A percentile compares a stretch with the other conserved stretches of the same genome.
phyloP scores from a whole-genome alignment of 140 eudicot species.

The Senecio squalidus region DNA sequence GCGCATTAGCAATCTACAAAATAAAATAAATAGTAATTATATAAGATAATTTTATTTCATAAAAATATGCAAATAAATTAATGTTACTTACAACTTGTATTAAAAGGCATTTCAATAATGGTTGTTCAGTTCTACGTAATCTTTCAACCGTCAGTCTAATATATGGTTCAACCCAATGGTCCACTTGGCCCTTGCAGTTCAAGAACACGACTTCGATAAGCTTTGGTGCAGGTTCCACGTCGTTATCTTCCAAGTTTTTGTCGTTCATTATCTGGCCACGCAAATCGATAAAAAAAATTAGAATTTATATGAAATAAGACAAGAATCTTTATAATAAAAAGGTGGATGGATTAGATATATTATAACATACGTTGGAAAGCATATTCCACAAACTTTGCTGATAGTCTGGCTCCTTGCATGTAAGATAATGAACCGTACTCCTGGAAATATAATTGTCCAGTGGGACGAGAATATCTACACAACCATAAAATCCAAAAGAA shows the following conservation, averaged over 20 bases:
- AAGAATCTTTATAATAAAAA: neutral
- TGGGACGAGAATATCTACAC: slow-evolving; percentile 76
- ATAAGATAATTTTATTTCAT: neutral
- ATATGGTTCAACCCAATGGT: slow-evolving; percentile 95
- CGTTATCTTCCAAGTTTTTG: slow-evolving; percentile 74
- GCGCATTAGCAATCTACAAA: slow-evolving; percentile 74
- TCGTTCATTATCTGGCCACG: slow-evolving; percentile 67
- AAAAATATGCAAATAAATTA: neutral
- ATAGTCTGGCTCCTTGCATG: slow-evolving; percentile 88
- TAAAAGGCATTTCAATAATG: slow-evolving; percentile 66
- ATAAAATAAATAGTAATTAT: neutral
- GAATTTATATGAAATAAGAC: neutral
- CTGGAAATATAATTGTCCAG: slow-evolving; percentile 81
- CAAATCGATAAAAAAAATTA: neutral
- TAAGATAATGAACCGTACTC: slow-evolving; percentile 63
- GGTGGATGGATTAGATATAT: neutral
- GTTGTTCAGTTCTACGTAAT: slow-evolving; percentile 55
- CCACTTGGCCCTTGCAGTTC: slow-evolving; percentile 85
- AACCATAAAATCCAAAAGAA: neutral
- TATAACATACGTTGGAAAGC: slow-evolving; percentile 60
- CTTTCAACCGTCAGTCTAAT: slow-evolving; percentile 67
- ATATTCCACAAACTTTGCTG: slow-evolving; percentile 86
- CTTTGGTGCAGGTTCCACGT: slow-evolving; percentile 91
- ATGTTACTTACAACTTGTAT: slow-evolving; percentile 70
- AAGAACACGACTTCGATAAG: slow-evolving; percentile 70